Evolutionary conservation across 768 basidiomycete species (phyloP), one percentile per base, ranked within the genome.

Genomic region (Hypsizygus marmoreus): DNA sequence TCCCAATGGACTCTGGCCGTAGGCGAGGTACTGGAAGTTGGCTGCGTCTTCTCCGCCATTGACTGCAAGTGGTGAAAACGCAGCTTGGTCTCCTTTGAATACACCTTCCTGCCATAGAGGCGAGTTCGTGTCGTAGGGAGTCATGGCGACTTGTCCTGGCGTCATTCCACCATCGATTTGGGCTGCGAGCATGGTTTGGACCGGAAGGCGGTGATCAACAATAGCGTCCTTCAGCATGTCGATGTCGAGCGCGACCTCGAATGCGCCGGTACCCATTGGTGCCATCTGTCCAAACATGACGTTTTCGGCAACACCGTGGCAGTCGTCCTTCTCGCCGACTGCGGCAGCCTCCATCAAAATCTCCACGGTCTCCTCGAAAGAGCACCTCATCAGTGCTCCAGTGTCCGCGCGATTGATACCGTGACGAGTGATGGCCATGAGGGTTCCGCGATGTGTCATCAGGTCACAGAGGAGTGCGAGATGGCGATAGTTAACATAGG

Each of bases 291-390:
- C 97, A 57, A 99, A 92, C 79, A 99, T 84, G 31, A 99, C 93
- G 59, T 97, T 98, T 75, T 98, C 95, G n/a, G 97, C 97, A 24
- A 99, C 84, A 33, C 95, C 97, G 43, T 91, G 91, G 63, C 97
- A 99, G 56, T 98, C 95, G 54, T 99, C 97, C 66, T 93, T 91
- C 73, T 98, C 95, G 43, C 97, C 97, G 17, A 95, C 89, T 1
- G 95, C 94, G 1, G 97, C 97, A 0, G 97, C 97, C 64, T 99
- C 97, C 88, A 98, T 95, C 44, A 99, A 69, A 58, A 98, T 97
- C 64, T 99, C 97, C 50, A 99, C 97, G 2, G 97, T 99, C 74
- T 98, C 97, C 66, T 99, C 97, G 76, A 99, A 99, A 1, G 97
- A 98, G 66, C 93, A 98, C 39, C 97, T 78, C 88, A 98, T 98